Evolutionary conservation across 805 yeast genomes (phyloP).

Genomic region (Brettanomyces nanus): DNA sequence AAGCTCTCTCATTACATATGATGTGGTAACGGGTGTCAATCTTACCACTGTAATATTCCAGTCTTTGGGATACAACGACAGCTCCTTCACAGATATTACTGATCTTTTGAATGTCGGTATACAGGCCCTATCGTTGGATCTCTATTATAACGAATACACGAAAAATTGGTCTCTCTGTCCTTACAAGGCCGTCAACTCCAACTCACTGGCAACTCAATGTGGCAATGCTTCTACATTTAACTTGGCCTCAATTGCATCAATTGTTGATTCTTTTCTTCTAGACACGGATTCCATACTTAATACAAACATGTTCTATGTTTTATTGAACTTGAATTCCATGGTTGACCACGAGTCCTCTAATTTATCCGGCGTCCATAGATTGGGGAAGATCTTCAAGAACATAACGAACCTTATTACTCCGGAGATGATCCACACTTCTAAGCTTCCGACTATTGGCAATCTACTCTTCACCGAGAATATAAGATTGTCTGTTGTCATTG

Average conservation of each 20-base stretch:
- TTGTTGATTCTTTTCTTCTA: slow-evolving; percentile 27
- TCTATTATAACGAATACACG: slow-evolving; percentile 45
- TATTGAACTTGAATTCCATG: slow-evolving; percentile 29
- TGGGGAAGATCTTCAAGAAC: slow-evolving; percentile 2
- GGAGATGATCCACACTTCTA: not conserved
- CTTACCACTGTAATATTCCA: slow-evolving; percentile 27
- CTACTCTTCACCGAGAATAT: slow-evolving; percentile 28
- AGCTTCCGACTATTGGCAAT: slow-evolving; percentile 7
- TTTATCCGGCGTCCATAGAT: slow-evolving; percentile 7
- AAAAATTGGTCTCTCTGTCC: slow-evolving; percentile 54
- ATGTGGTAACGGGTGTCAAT: slow-evolving; percentile 33
- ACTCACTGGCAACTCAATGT: slow-evolving; percentile 6
- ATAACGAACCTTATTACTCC: slow-evolving; percentile 6
- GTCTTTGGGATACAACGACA: slow-evolving; percentile 23
- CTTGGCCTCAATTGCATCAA: slow-evolving; percentile 18
- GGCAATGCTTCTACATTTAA: slow-evolving; percentile 12
- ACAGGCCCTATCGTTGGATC: slow-evolving; percentile 40
- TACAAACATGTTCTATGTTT: slow-evolving; percentile 34
- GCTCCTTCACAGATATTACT: slow-evolving; percentile 22
- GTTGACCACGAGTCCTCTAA: not conserved
- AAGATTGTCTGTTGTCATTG: slow-evolving; percentile 30
- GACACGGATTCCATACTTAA: slow-evolving; percentile 38
- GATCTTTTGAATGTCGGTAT: slow-evolving; percentile 36
- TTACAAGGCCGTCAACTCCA: slow-evolving; percentile 24
- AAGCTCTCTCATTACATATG: slow-evolving; percentile 32